Base-by-base conservation (phyloP, 1,139 yeast genomes). In the Taiozyma sp. region DNA sequence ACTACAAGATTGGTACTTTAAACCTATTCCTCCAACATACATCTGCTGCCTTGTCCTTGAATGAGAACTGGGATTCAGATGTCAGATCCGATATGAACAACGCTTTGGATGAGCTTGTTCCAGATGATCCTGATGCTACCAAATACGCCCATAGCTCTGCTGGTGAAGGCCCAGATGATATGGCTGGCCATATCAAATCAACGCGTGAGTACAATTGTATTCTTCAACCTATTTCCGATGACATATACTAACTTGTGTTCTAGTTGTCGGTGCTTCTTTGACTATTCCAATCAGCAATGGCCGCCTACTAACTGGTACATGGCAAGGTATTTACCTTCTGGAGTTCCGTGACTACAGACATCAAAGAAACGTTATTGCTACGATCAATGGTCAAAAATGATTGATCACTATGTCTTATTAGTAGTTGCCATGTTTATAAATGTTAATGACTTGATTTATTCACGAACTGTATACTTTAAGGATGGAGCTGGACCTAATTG, bases 311-410 rank as follows among this genome's bases (percentile, higher is more conserved):
- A 73, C 83, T 0, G 95, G 95, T 3, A 86, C 93, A 1, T 87
- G 95, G 95, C 95, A 87, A 63, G 95, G 95, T 0, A 76, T 87
- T 45, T 86, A 85, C 72, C 70, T 85, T 47, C 74, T 87, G 60
- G 95, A 87, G 65, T 87, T 87, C 67, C 74, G 95, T 60, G 74
- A 74, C 45, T 76, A 79, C 64, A 70, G 72, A 58, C 93, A 86
- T 62, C 68, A 83, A 13, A 74, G 95, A 60, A 76, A 76, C 52
- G 69, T 86, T 30, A 82, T 87, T 14, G 91, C 89, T 19, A 87
- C 95, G 0, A 76, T 87, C 57, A 83, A 86, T 58, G 95, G 95
- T 6, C 54, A 55, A 34, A 50, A 49, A 45, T 45, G 43, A 46
- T 50, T 19, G 29, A 8, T 26, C 24, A 10, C 24, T 21, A 19